phyloP scores from a whole-genome alignment of 495 filamentous ascomycete genomes.

The Podospora conica region DNA sequence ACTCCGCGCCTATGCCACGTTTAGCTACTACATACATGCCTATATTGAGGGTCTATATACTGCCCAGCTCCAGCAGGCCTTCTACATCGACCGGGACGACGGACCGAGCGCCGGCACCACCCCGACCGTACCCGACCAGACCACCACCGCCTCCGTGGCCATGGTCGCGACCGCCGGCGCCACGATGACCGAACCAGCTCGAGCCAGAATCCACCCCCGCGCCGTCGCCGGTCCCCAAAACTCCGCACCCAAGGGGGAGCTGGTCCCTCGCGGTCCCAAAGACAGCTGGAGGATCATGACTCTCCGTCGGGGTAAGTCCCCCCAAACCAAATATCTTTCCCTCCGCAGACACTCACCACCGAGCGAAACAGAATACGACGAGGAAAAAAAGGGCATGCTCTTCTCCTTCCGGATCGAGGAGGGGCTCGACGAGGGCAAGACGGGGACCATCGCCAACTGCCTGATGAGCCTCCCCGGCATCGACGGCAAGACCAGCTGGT shows the following conservation, averaged over 20 bases:
- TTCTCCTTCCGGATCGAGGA: too few species aligned
- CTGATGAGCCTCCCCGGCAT: neutral
- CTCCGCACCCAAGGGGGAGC: neutral
- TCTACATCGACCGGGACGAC: neutral
- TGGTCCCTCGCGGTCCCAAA: neutral
- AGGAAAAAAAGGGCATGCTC: neutral
- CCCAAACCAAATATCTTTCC: neutral
- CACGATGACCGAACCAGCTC: neutral
- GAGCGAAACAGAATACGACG: neutral
- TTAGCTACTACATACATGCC: too few species aligned
- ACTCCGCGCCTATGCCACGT: neutral
- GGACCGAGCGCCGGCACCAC: neutral
- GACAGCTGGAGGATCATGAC: neutral
- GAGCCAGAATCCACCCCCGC: neutral
- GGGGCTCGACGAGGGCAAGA: too few species aligned
- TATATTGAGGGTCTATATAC: too few species aligned
- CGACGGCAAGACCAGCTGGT: slow-evolving; percentile 6
- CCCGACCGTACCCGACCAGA: neutral
- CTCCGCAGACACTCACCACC: neutral
- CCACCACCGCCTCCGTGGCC: neutral
- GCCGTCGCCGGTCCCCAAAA: neutral
- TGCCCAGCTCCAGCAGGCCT: neutral
- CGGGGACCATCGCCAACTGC: neutral
- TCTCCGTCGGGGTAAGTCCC: neutral
- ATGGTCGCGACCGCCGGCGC: too few species aligned